Base-by-base conservation (phyloP, 306 rosid genomes). In the Prunus dulcis region DNA sequence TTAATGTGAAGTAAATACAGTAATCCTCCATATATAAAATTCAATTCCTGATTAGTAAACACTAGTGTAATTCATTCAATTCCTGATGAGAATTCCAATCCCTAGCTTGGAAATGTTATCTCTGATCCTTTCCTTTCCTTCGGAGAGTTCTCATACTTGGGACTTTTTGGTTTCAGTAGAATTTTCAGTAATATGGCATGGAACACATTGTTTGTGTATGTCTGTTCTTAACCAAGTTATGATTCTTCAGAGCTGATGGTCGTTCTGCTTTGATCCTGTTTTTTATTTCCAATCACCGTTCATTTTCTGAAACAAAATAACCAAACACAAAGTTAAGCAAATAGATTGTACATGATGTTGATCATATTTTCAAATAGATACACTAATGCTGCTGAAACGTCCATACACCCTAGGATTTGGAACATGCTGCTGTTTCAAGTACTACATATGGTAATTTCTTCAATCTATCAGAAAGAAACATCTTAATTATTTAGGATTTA, bases 221-320 rank as follows among this genome's bases (percentile, higher is more conserved):
- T 64, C 90, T 30, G 34, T 30, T 86, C 82, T 80, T 92, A 57
- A 67, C 74, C 25, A 74, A 58, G 28, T 76, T 71, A 60, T 55
- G 81, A 67, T 83, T 91, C 91, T 88, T 91, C 64, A 80, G 63
- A 75, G 82, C 78, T n/a, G 91, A 67, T 19, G 78, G 41, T 64
- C 79, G 80, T 71, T 81, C 80, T 27, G 73, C 81, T 58, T 82
- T 81, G 56, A 19, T 76, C 82, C 78, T 81, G 84, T 87, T 90
- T 81, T 66, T 66, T 85, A 67, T 81, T 82, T 65, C 98, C 91
- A 17, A 93, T 82, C 83, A 78, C 18, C 3, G 5, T 3, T 93
- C 98, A 69, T 91, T 93, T 20, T 89, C 97, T 93, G 88, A 77
- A 67, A 79, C 51, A 75, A 83, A 81, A 23, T 23, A 23, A 69